phyloP scores from a whole-genome alignment of 1,139 yeast species.

The Diutina catenulata region DNA sequence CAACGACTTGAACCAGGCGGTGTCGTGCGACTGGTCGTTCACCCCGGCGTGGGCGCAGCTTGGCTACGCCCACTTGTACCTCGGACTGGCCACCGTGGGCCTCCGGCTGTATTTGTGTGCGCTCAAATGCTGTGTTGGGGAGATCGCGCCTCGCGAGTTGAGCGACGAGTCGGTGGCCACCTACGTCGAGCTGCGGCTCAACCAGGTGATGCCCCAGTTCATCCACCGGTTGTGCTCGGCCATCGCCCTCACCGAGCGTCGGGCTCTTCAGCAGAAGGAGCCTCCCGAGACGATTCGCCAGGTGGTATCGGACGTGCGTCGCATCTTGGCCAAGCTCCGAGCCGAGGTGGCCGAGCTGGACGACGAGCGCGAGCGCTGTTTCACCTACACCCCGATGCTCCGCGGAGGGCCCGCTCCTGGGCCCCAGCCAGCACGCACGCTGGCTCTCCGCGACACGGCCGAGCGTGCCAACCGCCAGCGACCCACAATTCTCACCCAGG shows the following conservation, averaged over 20 bases:
- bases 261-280: constrained; percentile 29
- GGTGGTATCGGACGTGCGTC: constrained; percentile 18
- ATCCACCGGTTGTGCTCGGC: constrained; percentile 26
- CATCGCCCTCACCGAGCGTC: constrained; percentile 25
- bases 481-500: constrained; percentile 29
- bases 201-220: constrained; percentile 27
- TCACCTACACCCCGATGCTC: constrained; percentile 12
- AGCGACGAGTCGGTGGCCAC: constrained; percentile 8
- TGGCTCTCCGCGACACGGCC: constrained; percentile 11
- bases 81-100: constrained; percentile 26
- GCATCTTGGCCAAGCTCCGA: constrained; percentile 17
- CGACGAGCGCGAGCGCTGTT: constrained; percentile 20
- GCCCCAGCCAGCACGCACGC: neutral
- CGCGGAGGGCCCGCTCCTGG: neutral
- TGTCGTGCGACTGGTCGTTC: constrained; percentile 20
- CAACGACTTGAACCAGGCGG: constrained; percentile 23
- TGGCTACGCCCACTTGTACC: constrained; percentile 33
- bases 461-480: constrained; percentile 22
- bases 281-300: constrained; percentile 14
- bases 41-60: constrained; percentile 37
- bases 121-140: constrained; percentile 21
- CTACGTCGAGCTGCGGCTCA: constrained; percentile 16
- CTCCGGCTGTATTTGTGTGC: constrained; percentile 25
- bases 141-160: constrained; percentile 22
- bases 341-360: constrained; percentile 13